Percentiles rank a stretch among this genome's conserved stretches.
Evolutionary conservation across 2,329 filamentous ascomycete species (phyloP).

Genomic region (Colletotrichum paranaense): DNA sequence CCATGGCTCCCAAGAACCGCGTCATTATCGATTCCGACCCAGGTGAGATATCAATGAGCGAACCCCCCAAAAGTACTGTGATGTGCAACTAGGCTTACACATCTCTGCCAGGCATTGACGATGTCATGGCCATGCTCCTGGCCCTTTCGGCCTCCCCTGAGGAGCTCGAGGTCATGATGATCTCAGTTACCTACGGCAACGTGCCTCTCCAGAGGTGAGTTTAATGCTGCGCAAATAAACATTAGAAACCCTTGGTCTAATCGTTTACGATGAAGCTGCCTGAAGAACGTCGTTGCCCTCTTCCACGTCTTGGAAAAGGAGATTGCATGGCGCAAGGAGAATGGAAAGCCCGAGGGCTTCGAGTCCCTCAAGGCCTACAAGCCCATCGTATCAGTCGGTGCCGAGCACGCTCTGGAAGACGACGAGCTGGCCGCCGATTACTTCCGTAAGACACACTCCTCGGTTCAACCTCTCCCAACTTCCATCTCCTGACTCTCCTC

Average conservation of each 20-base stretch:
- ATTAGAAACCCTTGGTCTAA: neutral
- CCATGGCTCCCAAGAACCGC: slow-evolving; percentile 75
- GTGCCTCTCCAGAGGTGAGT: slow-evolving; percentile 83
- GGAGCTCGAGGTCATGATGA: slow-evolving; percentile 85
- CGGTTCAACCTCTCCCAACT: neutral
- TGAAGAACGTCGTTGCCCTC: slow-evolving; percentile 88
- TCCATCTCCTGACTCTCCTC: slow-evolving; percentile 14
- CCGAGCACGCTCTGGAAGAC: slow-evolving; percentile 86
- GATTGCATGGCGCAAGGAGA: slow-evolving; percentile 80
- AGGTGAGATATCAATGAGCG: slow-evolving; percentile 57
- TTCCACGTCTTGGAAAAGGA: slow-evolving; percentile 95
- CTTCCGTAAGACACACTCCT: slow-evolving; percentile 75
- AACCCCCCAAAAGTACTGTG: neutral
- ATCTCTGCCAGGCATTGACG: slow-evolving; percentile 77
- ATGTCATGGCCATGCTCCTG: slow-evolving; percentile 88
- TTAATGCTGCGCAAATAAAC: neutral
- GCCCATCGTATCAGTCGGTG: slow-evolving; percentile 87
- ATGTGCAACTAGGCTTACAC: neutral
- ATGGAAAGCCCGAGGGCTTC: slow-evolving; percentile 77
- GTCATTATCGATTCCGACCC: slow-evolving; percentile 98
- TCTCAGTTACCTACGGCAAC: slow-evolving; percentile 95
- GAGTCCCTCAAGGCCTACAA: slow-evolving; percentile 77
- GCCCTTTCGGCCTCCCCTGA: slow-evolving; percentile 84
- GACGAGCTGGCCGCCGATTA: slow-evolving; percentile 84
- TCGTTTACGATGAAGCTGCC: slow-evolving; percentile 66